phyloP scores from a whole-genome alignment of 192 early-diverging fungal genomes.

The Rhizoclosmatium globosum region DNA sequence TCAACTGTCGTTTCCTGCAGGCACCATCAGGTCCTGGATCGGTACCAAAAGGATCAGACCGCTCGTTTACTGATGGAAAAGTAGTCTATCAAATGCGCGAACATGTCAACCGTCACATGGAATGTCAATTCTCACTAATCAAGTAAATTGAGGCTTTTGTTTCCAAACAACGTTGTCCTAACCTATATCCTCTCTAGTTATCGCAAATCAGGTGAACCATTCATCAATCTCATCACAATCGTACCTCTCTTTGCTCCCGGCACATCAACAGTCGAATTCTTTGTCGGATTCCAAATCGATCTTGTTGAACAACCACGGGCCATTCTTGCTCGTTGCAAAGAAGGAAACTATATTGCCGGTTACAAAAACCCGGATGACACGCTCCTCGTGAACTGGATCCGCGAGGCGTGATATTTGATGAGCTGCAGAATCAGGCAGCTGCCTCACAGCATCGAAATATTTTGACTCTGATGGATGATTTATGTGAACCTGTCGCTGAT shows the following conservation, averaged over 20 bases:
- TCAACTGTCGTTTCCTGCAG: constrained; percentile 62
- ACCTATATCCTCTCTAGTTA: constrained; percentile 44
- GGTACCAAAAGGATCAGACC: constrained; percentile 21
- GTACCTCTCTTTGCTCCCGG: constrained; percentile 63
- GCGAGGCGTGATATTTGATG: constrained; percentile 12
- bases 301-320: constrained; percentile 75
- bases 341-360: constrained; percentile 43
- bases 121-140: constrained; percentile 71
- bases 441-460: background rate
- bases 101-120: constrained; percentile 56
- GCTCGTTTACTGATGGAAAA: constrained; percentile 29
- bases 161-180: background rate
- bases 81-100: constrained; percentile 63
- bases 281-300: constrained; percentile 72
- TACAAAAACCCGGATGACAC: constrained; percentile 34
- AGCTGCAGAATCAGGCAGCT: background rate
- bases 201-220: constrained; percentile 71
- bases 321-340: constrained; percentile 69
- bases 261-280: constrained; percentile 61
- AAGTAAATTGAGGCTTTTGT: constrained; percentile 42
- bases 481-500: constrained; percentile 51
- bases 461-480: constrained; percentile 18
- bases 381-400: constrained; percentile 13
- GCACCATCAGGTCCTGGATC: constrained; percentile 26
- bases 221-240: constrained; percentile 74